Evolutionary conservation across 208 protist species (phyloP).

Genomic region (Leishmania martiniquensis): DNA sequence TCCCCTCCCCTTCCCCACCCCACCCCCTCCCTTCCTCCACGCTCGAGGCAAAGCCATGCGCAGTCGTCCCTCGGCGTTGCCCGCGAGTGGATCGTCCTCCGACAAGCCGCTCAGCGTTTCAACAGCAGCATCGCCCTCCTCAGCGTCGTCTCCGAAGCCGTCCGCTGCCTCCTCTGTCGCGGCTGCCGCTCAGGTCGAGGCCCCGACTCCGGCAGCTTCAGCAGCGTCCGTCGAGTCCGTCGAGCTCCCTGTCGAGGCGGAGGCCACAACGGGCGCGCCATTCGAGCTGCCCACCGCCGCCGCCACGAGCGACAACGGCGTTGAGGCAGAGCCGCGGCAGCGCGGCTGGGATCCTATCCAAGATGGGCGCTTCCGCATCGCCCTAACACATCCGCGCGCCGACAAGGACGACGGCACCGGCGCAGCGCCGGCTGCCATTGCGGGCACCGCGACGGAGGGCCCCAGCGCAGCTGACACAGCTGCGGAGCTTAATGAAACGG

Average conservation of each 20-base stretch:
- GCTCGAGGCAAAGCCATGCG: too few relatives aligned
- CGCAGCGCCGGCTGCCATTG: conserved; percentile 4
- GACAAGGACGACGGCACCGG: conserved; percentile 4
- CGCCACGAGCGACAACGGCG: not conserved
- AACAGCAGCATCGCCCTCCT: too few relatives aligned
- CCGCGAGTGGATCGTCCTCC: too few relatives aligned
- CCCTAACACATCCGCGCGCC: conserved; percentile 33
- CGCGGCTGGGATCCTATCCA: conserved; percentile 42
- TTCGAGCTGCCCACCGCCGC: not conserved
- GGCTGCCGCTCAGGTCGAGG: too few relatives aligned
- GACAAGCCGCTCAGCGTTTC: too few relatives aligned
- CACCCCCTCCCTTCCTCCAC: too few relatives aligned
- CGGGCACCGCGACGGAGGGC: conserved; percentile 19
- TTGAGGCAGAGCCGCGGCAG: conserved; percentile 8
- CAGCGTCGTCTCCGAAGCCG: not conserved
- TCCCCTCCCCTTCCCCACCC: too few relatives aligned
- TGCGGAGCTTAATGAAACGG: not conserved
- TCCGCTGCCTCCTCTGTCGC: not conserved
- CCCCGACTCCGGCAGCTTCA: too few relatives aligned
- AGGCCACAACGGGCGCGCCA: not conserved
- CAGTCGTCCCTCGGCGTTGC: too few relatives aligned
- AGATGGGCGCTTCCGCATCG: conserved; percentile 46
- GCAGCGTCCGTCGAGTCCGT: too few relatives aligned
- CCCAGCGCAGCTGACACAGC: conserved; percentile 8
- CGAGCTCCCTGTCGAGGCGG: too few relatives aligned